Evolutionary conservation across 306 rosid species (phyloP).

Genomic region (cucumber (Cucumis sativus)): DNA sequence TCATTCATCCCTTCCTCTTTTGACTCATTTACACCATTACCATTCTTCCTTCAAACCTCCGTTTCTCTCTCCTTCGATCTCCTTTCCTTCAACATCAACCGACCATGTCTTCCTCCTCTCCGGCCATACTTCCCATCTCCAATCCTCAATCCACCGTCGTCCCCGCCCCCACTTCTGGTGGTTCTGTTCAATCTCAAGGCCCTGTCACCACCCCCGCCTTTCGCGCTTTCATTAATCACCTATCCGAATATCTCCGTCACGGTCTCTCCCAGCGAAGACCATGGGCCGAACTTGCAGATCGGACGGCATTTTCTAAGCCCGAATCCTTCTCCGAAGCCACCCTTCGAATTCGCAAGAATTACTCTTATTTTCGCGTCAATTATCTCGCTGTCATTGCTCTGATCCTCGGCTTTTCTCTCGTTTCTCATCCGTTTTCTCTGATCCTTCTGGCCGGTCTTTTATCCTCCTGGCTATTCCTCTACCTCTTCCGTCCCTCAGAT

Average conservation of each 20-base stretch:
- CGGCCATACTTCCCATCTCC: slow-evolving; percentile 56
- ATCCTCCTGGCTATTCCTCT: slow-evolving; percentile 77
- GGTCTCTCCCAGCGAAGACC: slow-evolving; percentile 80
- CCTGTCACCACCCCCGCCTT: slow-evolving; percentile 45
- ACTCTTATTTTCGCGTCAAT: slow-evolving; percentile 72
- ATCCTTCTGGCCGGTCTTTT: slow-evolving; percentile 50
- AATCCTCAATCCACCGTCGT: slow-evolving; percentile 11
- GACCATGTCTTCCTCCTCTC: slow-evolving; percentile 40
- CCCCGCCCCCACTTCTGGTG: not conserved
- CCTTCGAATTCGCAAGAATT: slow-evolving; percentile 74
- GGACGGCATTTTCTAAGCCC: slow-evolving; percentile 63
- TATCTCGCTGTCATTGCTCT: slow-evolving; percentile 41
- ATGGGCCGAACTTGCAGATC: slow-evolving; percentile 68
- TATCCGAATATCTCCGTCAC: slow-evolving; percentile 47
- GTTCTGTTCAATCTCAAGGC: slow-evolving; percentile 24
- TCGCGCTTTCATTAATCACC: slow-evolving; percentile 41
- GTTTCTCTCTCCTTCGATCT: not conserved
- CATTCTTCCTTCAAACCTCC: not conserved
- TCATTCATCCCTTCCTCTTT: not conserved
- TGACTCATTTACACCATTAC: not conserved
- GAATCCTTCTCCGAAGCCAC: slow-evolving; percentile 74
- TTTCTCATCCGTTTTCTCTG: slow-evolving; percentile 69
- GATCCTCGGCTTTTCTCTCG: slow-evolving; percentile 59
- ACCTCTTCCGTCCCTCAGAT: slow-evolving; percentile 89
- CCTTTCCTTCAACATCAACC: slow-evolving; percentile 2